A percentile compares a stretch with the other conserved stretches of the same genome.
These are phyloP conservation scores for Fusarium sp. DNA, from an alignment of 2,329 filamentous ascomycete genomes.

Conservation along the genomic window DNA sequence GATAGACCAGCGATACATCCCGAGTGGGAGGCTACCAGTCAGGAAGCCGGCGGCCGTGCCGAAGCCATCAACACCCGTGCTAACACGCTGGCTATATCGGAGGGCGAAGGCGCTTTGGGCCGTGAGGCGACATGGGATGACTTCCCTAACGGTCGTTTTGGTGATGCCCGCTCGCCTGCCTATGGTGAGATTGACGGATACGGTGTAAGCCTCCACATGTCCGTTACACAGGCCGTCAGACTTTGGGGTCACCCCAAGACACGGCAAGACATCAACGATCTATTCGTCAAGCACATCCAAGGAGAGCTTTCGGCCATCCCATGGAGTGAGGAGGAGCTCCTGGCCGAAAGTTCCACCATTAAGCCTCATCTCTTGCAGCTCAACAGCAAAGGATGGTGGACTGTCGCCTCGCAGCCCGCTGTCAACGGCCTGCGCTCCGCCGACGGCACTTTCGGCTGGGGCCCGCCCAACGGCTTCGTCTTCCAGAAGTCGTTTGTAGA, in stretches of 20 bases:
- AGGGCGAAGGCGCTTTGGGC: conserved; percentile 89
- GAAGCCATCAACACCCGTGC: conserved; percentile 81
- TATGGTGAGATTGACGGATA: conserved; percentile 99
- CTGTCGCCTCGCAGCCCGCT: conserved; percentile 92
- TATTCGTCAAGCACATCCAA: conserved; percentile 86
- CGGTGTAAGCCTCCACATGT: conserved; percentile 93
- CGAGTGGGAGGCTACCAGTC: conserved; percentile 78
- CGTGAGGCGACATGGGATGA: conserved; percentile 99
- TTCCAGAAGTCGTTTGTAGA: conserved; percentile 99
- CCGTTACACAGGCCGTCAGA: conserved; percentile 82
- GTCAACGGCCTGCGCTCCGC: conserved; percentile 86
- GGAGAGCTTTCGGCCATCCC: conserved; percentile 86
- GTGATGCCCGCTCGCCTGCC: conserved; percentile 90
- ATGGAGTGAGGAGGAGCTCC: conserved; percentile 92
- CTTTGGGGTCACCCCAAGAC: conserved; percentile 87
- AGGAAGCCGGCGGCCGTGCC: conserved; percentile 81
- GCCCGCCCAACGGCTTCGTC: conserved; percentile 90
- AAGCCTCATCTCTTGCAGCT: conserved; percentile 79
- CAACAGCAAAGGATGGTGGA: conserved; percentile 92
- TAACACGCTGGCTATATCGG: conserved; percentile 92
- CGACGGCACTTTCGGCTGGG: conserved; percentile 91
- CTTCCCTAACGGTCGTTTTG: conserved; percentile 96
- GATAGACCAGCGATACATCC: conserved; percentile 70
- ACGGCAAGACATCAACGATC: conserved; percentile 77
- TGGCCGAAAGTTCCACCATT: conserved; percentile 87